These are phyloP conservation scores for Pichia scutulata DNA, from an alignment of 805 yeast species.

Conservation along the genomic window DNA sequence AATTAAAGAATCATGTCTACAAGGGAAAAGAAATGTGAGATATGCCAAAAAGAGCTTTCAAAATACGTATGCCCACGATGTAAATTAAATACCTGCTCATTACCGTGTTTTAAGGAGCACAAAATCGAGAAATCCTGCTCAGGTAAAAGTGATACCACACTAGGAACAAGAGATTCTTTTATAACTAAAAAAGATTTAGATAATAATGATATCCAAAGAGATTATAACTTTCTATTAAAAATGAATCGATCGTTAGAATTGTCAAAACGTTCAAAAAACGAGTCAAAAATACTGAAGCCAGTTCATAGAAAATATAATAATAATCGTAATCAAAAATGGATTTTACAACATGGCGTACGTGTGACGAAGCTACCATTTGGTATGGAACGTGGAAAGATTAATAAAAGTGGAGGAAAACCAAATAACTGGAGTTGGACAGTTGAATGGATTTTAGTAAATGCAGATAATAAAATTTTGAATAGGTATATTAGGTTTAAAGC, in stretches of 20 bases:
- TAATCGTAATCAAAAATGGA: conserved; percentile 3
- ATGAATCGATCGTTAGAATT: conserved; percentile 29
- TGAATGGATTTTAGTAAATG: conserved; percentile 51
- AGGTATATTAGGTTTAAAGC: conserved; percentile 32
- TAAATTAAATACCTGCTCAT: conserved; percentile 53
- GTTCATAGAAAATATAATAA: conserved; percentile 35
- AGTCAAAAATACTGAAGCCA: conserved; percentile 13
- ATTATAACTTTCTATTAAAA: conserved; percentile 66
- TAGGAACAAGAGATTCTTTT: conserved; percentile 40
- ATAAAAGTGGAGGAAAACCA: conserved; percentile 50
- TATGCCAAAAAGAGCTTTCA: conserved; percentile 35
- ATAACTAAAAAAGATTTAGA: conserved; percentile 41
- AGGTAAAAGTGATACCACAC: conserved; percentile 46
- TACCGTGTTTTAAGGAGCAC: conserved; percentile 65
- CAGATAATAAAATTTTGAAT: conserved; percentile 10
- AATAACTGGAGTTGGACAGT: conserved; percentile 67
- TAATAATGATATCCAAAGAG: conserved; percentile 58
- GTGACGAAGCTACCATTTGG: conserved; percentile 61
- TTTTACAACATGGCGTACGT: conserved; percentile 48
- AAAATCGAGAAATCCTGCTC: conserved; percentile 55
- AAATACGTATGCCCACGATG: conserved; percentile 85
- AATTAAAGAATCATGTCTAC: neutral
- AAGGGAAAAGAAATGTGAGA: conserved; percentile 29
- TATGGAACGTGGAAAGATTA: conserved; percentile 57
- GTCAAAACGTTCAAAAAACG: conserved; percentile 1